phyloP scores from a whole-genome alignment of 257 asterid species.

The Pogostemon cablin region DNA sequence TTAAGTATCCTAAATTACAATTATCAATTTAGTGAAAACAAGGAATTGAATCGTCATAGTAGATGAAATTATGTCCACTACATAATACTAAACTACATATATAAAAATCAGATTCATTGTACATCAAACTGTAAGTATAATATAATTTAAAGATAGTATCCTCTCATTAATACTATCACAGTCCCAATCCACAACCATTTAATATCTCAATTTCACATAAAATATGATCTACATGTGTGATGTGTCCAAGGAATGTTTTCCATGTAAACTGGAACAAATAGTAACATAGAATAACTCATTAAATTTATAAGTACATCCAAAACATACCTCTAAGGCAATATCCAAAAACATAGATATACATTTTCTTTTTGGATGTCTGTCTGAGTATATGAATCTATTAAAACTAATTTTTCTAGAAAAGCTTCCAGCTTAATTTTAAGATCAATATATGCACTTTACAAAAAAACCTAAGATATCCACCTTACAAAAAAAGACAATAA shows the following conservation, averaged over 20 bases:
- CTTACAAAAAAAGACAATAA: no score
- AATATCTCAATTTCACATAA: neutral
- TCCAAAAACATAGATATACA: no score
- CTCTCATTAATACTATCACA: no score
- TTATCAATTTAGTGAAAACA: neutral
- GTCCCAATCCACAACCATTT: no score
- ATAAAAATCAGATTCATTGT: neutral
- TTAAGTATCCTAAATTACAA: conserved; percentile 3
- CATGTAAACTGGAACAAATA: neutral
- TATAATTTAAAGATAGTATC: no score
- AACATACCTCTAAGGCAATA: conserved; percentile 81
- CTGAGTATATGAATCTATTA: no score
- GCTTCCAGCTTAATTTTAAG: no score
- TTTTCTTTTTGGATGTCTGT: no score
- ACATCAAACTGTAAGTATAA: neutral
- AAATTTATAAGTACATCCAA: conserved; percentile 1
- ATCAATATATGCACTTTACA: no score
- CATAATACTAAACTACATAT: neutral
- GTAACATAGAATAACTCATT: neutral
- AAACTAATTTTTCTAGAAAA: no score
- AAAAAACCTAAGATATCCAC: no score
- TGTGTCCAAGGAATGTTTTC: neutral
- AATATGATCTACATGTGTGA: neutral
- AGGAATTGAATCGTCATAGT: neutral
- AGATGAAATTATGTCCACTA: neutral